These are phyloP conservation scores for Aristolochia fimbriata DNA, from an alignment of 164 flowering plant species.

Conservation along the genomic window DNA sequence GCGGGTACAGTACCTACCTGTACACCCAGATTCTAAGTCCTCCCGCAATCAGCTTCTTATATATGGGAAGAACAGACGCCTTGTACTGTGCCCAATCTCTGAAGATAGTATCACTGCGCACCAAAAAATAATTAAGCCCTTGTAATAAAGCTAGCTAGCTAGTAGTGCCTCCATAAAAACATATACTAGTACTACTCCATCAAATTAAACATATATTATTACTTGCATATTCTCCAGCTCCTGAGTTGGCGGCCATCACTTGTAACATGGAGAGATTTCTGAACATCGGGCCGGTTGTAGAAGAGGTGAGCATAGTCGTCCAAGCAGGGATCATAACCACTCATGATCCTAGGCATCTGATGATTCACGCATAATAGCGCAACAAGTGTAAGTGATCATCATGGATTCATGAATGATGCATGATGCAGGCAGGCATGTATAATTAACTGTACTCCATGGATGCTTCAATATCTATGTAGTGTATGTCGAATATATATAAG, in stretches of 20 bases:
- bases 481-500: not conserved
- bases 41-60: slow-evolving; percentile 70
- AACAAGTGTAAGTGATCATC: too few relatives aligned
- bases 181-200: too few relatives aligned
- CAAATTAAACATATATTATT: slow-evolving; percentile 15
- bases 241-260: slow-evolving; percentile 44
- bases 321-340: slow-evolving; percentile 92
- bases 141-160: too few relatives aligned
- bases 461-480: too few relatives aligned
- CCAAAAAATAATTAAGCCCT: slow-evolving; percentile 1
- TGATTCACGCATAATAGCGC: not conserved
- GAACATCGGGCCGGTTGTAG: slow-evolving; percentile 82
- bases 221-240: slow-evolving; percentile 98
- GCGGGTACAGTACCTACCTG: slow-evolving; percentile 44
- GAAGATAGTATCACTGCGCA: slow-evolving; percentile 59
- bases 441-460: too few relatives aligned
- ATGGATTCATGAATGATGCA: too few relatives aligned
- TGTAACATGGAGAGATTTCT: slow-evolving; percentile 74
- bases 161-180: too few relatives aligned
- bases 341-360: slow-evolving; percentile 79
- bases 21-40: slow-evolving; percentile 91
- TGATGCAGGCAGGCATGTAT: too few relatives aligned
- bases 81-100: slow-evolving; percentile 47
- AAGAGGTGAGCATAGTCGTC: slow-evolving; percentile 56
- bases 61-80: slow-evolving; percentile 77